Conservation (phyloP, 2,329 filamentous ascomycete species). For the Stagonosporopsis cucurbitacearum region DNA sequence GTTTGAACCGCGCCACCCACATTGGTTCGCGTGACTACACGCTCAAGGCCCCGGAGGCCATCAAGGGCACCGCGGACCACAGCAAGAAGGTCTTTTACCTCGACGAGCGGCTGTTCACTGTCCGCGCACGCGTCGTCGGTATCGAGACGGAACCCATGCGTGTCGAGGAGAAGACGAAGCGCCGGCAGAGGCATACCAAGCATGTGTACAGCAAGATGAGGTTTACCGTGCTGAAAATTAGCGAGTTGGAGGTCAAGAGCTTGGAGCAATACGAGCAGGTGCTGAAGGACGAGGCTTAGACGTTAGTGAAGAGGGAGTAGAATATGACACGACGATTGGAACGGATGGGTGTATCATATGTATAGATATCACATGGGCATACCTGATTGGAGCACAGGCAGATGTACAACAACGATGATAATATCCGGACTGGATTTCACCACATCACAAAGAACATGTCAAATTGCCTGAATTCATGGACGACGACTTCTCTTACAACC, state of each 20-base stretch:
- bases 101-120: slow-evolving; percentile 83
- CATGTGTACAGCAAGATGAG: slow-evolving; percentile 87
- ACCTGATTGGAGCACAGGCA: not conserved
- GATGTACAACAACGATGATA: too few relatives aligned
- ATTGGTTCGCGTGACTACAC: slow-evolving; percentile 91
- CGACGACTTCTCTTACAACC: too few relatives aligned
- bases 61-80: slow-evolving; percentile 41
- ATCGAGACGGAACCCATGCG: slow-evolving; percentile 73
- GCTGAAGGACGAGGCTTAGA: slow-evolving; percentile 14
- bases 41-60: slow-evolving; percentile 63
- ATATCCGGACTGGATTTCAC: too few relatives aligned
- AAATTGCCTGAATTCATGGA: too few relatives aligned
- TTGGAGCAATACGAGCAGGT: slow-evolving; percentile 60
- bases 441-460: too few relatives aligned
- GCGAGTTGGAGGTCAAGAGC: slow-evolving; percentile 74
- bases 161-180: slow-evolving; percentile 65
- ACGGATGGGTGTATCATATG: not conserved
- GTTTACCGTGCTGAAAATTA: slow-evolving; percentile 85
- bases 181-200: slow-evolving; percentile 70
- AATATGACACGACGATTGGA: too few relatives aligned
- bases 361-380: not conserved
- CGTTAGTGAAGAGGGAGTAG: not conserved
- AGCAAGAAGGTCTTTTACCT: slow-evolving; percentile 63
- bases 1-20: slow-evolving; percentile 82
- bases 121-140: slow-evolving; percentile 82